Conservation (phyloP, 768 basidiomycete species). For the Polyporus arcularius region DNA sequence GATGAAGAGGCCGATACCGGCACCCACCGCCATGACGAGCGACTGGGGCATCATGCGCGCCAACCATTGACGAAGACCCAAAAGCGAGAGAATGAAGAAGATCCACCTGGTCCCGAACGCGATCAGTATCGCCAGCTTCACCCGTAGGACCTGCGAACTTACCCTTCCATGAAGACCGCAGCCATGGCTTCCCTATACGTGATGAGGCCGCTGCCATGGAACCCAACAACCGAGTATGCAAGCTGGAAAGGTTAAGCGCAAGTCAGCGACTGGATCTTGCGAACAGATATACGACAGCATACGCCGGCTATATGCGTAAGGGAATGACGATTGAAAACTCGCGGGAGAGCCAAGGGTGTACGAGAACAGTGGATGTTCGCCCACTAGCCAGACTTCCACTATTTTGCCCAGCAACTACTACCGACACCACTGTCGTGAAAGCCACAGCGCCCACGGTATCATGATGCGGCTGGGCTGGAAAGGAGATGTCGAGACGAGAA, state of each 20-base stretch:
- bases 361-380: too few species aligned
- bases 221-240: constrained; percentile 85
- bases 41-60: constrained; percentile 88
- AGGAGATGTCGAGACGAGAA: too few species aligned
- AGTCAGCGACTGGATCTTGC: not conserved
- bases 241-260: constrained; percentile 47
- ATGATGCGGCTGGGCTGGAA: too few species aligned
- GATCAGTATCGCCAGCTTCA: not conserved
- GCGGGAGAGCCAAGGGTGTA: too few species aligned
- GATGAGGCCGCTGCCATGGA: constrained; percentile 73
- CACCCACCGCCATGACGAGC: constrained; percentile 79
- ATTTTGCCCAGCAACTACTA: too few species aligned
- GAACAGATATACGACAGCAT: too few species aligned
- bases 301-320: too few species aligned
- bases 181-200: constrained; percentile 78
- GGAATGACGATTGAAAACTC: too few species aligned
- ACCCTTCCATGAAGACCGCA: constrained; percentile 90
- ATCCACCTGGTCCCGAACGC: constrained; percentile 55
- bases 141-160: constrained; percentile 24
- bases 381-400: too few species aligned
- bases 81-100: constrained; percentile 75
- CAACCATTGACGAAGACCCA: constrained; percentile 89
- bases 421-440: too few species aligned
- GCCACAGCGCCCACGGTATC: too few species aligned
- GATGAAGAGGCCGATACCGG: constrained; percentile 87